Evolutionary conservation across 1,284 basidiomycete species (phyloP).

Genomic region (Leccinum fuscescens): DNA sequence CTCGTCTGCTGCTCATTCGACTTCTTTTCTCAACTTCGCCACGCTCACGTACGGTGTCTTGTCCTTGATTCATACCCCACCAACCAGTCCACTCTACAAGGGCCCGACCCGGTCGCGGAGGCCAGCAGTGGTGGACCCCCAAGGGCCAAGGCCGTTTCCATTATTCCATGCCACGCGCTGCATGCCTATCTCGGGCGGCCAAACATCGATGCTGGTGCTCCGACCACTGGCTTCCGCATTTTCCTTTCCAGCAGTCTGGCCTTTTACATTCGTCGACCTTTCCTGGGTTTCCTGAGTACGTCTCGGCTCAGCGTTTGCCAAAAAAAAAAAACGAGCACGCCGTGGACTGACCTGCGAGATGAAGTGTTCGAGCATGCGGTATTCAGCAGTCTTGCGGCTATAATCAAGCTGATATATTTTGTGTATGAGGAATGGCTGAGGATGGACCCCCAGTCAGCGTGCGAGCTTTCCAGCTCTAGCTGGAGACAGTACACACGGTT

Average conservation of each 20-base stretch:
- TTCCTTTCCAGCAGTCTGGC: constrained; percentile 31
- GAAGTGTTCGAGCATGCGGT: constrained; percentile 82
- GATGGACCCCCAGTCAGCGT: constrained; percentile 2
- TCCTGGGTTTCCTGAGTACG: constrained; percentile 55
- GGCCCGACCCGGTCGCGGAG: constrained; percentile 74
- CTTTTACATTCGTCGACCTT: constrained; percentile 42
- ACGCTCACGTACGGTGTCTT: constrained; percentile 60
- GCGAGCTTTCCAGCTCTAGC: background rate
- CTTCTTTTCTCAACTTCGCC: constrained; percentile 41
- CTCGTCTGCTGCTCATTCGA: constrained; percentile 35
- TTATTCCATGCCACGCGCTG: constrained; percentile 80
- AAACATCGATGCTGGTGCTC: constrained; percentile 55
- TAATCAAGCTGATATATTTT: constrained; percentile 87
- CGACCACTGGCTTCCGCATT: constrained; percentile 23
- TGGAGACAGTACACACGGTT: constrained; percentile 2
- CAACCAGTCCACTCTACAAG: constrained; percentile 81
- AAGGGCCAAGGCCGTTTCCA: constrained; percentile 63
- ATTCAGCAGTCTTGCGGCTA: constrained; percentile 66
- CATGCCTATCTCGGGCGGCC: constrained; percentile 74
- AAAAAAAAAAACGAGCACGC: background rate
- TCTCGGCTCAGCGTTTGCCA: background rate
- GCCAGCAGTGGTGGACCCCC: constrained; percentile 67
- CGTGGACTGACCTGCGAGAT: constrained; percentile 58
- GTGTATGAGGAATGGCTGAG: constrained; percentile 73
- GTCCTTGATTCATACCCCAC: constrained; percentile 64